Base-by-base conservation (phyloP, 2,329 filamentous ascomycete genomes). In the Elsinoe ampelina region DNA sequence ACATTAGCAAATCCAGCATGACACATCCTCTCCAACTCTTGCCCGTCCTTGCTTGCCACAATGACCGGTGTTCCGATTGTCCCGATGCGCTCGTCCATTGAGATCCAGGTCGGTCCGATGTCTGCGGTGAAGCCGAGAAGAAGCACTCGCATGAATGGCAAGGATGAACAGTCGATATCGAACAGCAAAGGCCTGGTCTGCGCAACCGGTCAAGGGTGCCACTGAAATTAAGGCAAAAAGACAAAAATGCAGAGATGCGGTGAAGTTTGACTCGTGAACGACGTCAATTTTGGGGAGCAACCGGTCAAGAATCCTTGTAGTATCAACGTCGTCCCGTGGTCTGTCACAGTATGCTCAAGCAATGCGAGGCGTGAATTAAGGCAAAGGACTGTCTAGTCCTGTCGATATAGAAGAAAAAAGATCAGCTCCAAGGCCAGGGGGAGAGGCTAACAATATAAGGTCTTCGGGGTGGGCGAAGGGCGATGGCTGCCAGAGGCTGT, bases 361-460 rank as follows among this genome's bases (percentile, higher is more conserved):
- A n/a, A 34, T 52, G 26, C 19, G 34, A 39, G 2, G 12, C 8
- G 5, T 35, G 34, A 39, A 39, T 32, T 52, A 39, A 52, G 48
- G 48, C 48, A 52, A 52, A 39, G 48, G 39, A 8, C n/a, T 7
- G 32, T 52, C 30, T 36, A 22, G 34, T 17, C 48, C 48, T 34
- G 48, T 52, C 48, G 17, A 38, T 52, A 32, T 38, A n/a, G n/a
- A 20, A 22, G 38, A 13, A 20, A 19, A 26, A 34, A n/a, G 19
- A 38, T 52, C 48, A 52, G 48, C 48, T 52, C 8, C n/a, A 38
- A 15, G 22, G 8, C 17, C 7, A 34, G 32, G 34, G 34, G 32
- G 26, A 22, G 15, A 52, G 34, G 15, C 48, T 52, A 52, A 38
- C 17, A 38, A 22, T 52, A 52, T 38, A 52, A 52, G 43, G 34